Evolutionary conservation across 2,329 filamentous ascomycete species (phyloP).

Genomic region (Beauveria scarabaeidicola): DNA sequence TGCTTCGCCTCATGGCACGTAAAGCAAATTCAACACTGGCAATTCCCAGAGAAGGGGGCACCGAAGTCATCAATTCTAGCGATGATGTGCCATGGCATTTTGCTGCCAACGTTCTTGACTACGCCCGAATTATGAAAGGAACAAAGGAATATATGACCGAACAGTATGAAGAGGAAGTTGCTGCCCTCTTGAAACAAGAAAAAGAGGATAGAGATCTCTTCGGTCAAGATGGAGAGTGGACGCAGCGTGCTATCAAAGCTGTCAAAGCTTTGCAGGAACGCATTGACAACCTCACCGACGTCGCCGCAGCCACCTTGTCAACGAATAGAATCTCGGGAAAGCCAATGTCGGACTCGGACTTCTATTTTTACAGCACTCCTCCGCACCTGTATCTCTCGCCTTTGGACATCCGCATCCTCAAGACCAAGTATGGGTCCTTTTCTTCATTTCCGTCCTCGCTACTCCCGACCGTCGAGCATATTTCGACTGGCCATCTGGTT

Average conservation of each 20-base stretch:
- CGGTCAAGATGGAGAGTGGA: conserved; percentile 88
- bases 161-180: conserved; percentile 73
- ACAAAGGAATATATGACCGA: conserved; percentile 77
- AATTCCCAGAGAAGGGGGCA: conserved; percentile 70
- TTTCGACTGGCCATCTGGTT: conserved; percentile 79
- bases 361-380: conserved; percentile 82
- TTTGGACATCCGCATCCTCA: conserved; percentile 85
- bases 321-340: conserved; percentile 15
- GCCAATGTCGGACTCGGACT: conserved; percentile 40
- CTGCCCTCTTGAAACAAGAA: conserved; percentile 65
- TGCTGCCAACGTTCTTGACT: conserved; percentile 87
- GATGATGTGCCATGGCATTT: conserved; percentile 92
- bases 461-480: conserved; percentile 77
- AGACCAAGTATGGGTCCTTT: conserved; percentile 79
- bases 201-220: conserved; percentile 88
- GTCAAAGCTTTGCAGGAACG: conserved; percentile 72
- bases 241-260: conserved; percentile 68
- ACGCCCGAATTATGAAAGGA: conserved; percentile 91
- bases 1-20: conserved; percentile 77
- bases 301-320: conserved; percentile 16
- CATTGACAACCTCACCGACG: conserved; percentile 37
- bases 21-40: conserved; percentile 76
- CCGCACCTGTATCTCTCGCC: conserved; percentile 86
- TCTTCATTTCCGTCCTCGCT: conserved; percentile 76
- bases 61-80: conserved; percentile 57